Evolutionary conservation across 1,284 basidiomycete genomes (phyloP).

Genomic region (Cryptococcus sp.): DNA sequence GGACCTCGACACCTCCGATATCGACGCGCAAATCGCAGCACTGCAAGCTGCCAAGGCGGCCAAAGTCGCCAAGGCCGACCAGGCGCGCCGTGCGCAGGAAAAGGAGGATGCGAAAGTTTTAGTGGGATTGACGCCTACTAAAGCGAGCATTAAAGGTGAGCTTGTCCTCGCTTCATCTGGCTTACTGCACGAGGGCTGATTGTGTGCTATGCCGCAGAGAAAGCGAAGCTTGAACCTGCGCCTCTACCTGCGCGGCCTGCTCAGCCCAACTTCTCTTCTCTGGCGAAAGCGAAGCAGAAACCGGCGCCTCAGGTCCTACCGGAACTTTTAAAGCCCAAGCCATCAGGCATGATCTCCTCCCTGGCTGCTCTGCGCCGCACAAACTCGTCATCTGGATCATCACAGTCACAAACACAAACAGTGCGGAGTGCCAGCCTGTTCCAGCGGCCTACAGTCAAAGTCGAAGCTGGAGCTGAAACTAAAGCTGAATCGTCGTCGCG

Average conservation of each 20-base stretch:
- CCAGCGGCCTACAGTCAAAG: conserved; percentile 3
- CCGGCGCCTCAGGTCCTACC: conserved; percentile 12
- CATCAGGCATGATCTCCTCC: conserved; percentile 14
- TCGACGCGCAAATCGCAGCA: conserved; percentile 45
- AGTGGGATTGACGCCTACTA: conserved; percentile 39
- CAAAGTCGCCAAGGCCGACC: conserved; percentile 24
- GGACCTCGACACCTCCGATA: conserved; percentile 29
- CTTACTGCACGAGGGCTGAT: neutral
- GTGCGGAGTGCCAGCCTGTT: conserved; percentile 18
- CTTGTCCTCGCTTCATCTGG: neutral
- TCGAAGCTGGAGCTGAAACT: neutral
- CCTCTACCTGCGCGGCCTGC: conserved; percentile 10
- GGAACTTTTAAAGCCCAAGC: neutral
- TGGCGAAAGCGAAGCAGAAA: conserved; percentile 1
- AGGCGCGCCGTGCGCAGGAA: conserved; percentile 16
- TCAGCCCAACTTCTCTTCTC: conserved; percentile 21
- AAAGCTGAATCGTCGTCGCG: neutral
- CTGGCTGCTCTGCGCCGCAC: conserved; percentile 21
- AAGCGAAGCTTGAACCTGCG: conserved; percentile 1
- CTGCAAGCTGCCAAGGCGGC: conserved; percentile 28
- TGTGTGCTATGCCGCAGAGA: neutral
- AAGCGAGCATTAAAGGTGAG: conserved; percentile 16
- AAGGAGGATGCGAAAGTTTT: conserved; percentile 35
- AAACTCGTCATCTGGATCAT: neutral
- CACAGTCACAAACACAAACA: neutral